Conservation (phyloP, 805 yeast genomes). For the Debaryomyces prosopidis region DNA sequence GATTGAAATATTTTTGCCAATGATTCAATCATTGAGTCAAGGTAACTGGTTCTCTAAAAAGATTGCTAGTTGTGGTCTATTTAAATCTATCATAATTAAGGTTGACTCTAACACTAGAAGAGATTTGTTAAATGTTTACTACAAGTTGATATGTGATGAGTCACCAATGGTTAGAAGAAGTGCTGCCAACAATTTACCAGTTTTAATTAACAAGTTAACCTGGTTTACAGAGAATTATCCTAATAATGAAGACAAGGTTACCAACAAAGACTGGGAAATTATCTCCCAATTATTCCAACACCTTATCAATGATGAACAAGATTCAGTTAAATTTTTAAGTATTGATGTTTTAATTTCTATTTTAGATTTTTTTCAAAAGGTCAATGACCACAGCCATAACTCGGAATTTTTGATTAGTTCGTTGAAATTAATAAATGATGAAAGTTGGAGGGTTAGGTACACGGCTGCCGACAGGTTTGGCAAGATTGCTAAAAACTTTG, state of each 20-base stretch:
- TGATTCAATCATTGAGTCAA: conserved; percentile 73
- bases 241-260: conserved; percentile 35
- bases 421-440: conserved; percentile 74
- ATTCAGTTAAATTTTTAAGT: conserved; percentile 87
- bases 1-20: conserved; percentile 65
- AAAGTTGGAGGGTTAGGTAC: conserved; percentile 97
- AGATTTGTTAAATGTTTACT: conserved; percentile 64
- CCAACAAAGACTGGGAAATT: conserved; percentile 70
- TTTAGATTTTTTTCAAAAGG: conserved; percentile 62
- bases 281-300: conserved; percentile 80
- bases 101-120: conserved; percentile 57
- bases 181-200: conserved; percentile 84
- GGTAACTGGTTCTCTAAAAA: conserved; percentile 95
- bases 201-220: conserved; percentile 57
- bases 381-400: conserved; percentile 58
- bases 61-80: conserved; percentile 89
- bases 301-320: conserved; percentile 84
- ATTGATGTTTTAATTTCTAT: conserved; percentile 87
- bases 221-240: conserved; percentile 43
- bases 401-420: conserved; percentile 65
- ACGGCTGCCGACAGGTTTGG: conserved; percentile 96
- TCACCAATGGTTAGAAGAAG: conserved; percentile 98
- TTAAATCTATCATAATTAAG: conserved; percentile 63
- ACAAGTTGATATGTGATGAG: conserved; percentile 79
- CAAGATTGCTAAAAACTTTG: conserved; percentile 65